Percentiles rank a stretch among this genome's conserved stretches.
Evolutionary conservation across 139 green algal genomes (phyloP).

Genomic region (Diplosphaera chodatii): DNA sequence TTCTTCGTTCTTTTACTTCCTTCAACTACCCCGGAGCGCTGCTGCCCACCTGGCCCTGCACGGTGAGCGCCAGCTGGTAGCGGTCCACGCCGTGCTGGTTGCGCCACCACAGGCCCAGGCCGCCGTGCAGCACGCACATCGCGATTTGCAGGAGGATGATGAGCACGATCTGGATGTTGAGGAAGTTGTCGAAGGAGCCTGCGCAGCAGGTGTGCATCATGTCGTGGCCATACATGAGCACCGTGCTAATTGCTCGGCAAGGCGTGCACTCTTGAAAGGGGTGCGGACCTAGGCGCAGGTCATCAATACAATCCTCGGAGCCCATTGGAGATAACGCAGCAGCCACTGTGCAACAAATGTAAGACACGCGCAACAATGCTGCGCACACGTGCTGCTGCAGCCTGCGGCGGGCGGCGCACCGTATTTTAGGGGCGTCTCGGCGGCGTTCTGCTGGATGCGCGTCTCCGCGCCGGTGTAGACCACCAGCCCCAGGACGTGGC

Average conservation of each 20-base stretch:
- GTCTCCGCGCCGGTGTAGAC: conserved; percentile 80
- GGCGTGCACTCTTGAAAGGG: too few relatives aligned
- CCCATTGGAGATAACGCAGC: too few relatives aligned
- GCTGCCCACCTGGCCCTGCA: conserved; percentile 25
- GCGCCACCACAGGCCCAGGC: conserved; percentile 23
- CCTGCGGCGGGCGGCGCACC: conserved; percentile 6
- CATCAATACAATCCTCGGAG: too few relatives aligned
- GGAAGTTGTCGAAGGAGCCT: conserved; percentile 44
- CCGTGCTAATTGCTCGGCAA: too few relatives aligned
- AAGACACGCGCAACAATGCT: too few relatives aligned
- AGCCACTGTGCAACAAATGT: too few relatives aligned
- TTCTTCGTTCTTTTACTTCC: too few relatives aligned
- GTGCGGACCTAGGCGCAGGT: too few relatives aligned
- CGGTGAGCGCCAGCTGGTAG: conserved; percentile 22
- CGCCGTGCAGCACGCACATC: conserved; percentile 27
- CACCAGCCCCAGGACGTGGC: conserved; percentile 55
- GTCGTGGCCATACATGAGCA: too few relatives aligned
- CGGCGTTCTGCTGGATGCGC: conserved; percentile 70
- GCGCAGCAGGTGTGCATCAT: background rate
- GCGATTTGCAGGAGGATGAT: conserved; percentile 31
- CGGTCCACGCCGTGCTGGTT: conserved; percentile 15
- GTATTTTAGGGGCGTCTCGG: conserved; percentile 56
- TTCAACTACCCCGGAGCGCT: too few relatives aligned
- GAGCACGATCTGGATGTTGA: conserved; percentile 47
- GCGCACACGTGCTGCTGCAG: too few relatives aligned